These are phyloP conservation scores for Bombardia bombarda DNA, from an alignment of 495 filamentous ascomycete species.

Conservation along the genomic window DNA sequence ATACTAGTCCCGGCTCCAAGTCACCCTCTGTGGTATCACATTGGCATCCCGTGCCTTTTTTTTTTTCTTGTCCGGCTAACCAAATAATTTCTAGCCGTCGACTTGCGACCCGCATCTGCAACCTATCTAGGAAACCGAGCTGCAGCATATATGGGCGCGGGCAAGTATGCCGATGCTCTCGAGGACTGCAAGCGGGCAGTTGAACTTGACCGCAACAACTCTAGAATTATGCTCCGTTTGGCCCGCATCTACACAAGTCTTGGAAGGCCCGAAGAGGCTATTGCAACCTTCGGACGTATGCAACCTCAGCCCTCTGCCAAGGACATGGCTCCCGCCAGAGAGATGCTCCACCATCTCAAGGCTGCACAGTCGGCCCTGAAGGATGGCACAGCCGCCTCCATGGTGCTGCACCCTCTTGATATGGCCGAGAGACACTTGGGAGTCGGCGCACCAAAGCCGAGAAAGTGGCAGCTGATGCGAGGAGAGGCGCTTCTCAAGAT, in stretches of 20 bases:
- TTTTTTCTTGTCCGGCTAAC: too few relatives aligned
- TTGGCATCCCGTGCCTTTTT: too few relatives aligned
- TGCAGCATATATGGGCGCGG: constrained; percentile 82
- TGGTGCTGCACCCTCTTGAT: constrained; percentile 87
- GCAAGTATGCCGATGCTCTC: constrained; percentile 67
- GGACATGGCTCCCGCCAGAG: constrained; percentile 68
- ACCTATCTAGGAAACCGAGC: constrained; percentile 95
- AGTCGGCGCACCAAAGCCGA: constrained; percentile 60
- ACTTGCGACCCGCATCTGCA: constrained; percentile 65
- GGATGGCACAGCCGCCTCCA: constrained; percentile 68
- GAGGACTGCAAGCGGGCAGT: constrained; percentile 76
- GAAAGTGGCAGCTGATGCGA: constrained; percentile 88
- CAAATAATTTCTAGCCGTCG: constrained; percentile 83
- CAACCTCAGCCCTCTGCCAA: constrained; percentile 69
- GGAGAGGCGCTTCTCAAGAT: constrained; percentile 94
- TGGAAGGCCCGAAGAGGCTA: constrained; percentile 76
- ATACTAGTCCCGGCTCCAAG: too few relatives aligned
- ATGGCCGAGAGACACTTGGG: constrained; percentile 78
- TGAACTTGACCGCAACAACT: constrained; percentile 70
- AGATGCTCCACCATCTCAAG: constrained; percentile 74
- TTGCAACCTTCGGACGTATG: constrained; percentile 68
- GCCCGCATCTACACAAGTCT: constrained; percentile 82
- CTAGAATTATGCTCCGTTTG: constrained; percentile 80
- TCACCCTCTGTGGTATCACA: not conserved
- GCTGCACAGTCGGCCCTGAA: constrained; percentile 71